Evolutionary conservation across 352 stramenopile genomes (phyloP).

Genomic region (Labyrinthula sp.): DNA sequence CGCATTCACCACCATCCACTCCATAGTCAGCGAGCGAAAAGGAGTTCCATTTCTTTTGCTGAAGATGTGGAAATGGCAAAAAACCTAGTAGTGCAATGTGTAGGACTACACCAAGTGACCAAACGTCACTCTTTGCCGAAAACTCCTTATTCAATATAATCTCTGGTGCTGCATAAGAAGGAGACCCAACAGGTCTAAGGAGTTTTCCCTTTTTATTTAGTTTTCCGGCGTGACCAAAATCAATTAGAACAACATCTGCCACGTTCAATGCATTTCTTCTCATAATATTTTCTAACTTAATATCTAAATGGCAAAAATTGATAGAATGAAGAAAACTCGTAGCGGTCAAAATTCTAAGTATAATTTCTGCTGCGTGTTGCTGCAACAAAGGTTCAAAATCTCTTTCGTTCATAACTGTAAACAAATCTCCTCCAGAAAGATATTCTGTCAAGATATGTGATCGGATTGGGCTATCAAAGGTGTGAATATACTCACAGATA

Average conservation of each 20-base stretch:
- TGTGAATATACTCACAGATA: slow-evolving; percentile 13
- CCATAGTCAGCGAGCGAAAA: slow-evolving; percentile 50
- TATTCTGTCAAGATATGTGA: slow-evolving; percentile 25
- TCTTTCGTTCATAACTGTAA: slow-evolving; percentile 21
- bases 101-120: slow-evolving; percentile 56
- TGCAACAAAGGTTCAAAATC: slow-evolving; percentile 12
- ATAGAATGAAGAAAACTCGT: not conserved
- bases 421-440: slow-evolving; percentile 16
- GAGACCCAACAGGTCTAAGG: slow-evolving; percentile 11
- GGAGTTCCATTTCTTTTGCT: slow-evolving; percentile 17
- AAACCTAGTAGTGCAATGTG: slow-evolving; percentile 69
- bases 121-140: slow-evolving; percentile 51
- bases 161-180: slow-evolving; percentile 50
- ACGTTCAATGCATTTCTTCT: not conserved
- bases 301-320: slow-evolving; percentile 12
- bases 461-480: slow-evolving; percentile 24
- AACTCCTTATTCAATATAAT: slow-evolving; percentile 49
- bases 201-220: slow-evolving; percentile 7
- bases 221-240: slow-evolving; percentile 24
- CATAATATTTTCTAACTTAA: slow-evolving; percentile 28
- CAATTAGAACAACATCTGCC: slow-evolving; percentile 17
- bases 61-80: slow-evolving; percentile 46
- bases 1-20: slow-evolving; percentile 40
- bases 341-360: slow-evolving; percentile 10
- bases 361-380: slow-evolving; percentile 1